These are phyloP conservation scores for Lojkania enalia DNA, from an alignment of 2,329 filamentous ascomycete genomes.

Conservation along the genomic window DNA sequence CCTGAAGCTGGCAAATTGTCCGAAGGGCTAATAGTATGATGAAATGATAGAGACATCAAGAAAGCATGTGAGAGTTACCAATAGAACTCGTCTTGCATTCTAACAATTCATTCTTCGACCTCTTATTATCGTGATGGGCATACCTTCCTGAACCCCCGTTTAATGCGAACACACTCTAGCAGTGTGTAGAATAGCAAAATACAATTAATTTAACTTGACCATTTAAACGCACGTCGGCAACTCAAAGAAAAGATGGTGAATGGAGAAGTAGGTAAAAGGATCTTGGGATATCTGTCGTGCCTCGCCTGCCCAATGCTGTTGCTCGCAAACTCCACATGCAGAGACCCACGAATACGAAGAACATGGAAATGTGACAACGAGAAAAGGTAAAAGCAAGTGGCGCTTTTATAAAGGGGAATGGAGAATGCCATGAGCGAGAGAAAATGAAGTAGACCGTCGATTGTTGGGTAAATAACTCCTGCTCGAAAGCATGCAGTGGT, in stretches of 20 bases:
- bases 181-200: slow-evolving; percentile 7
- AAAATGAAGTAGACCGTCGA: slow-evolving; percentile 9
- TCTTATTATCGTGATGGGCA: no score
- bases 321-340: slow-evolving; percentile 21
- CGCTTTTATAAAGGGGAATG: background rate
- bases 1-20: no score
- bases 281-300: slow-evolving; percentile 21
- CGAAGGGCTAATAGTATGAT: no score
- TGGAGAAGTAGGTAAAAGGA: slow-evolving; percentile 13
- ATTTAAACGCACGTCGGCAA: background rate
- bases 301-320: slow-evolving; percentile 18
- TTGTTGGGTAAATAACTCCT: slow-evolving; percentile 14
- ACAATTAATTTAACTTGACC: slow-evolving; percentile 12
- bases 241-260: background rate
- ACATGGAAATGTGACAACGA: slow-evolving; percentile 5
- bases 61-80: no score
- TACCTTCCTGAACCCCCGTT: no score
- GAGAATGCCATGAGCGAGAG: slow-evolving; percentile 12
- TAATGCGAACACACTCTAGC: no score
- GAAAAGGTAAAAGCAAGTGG: slow-evolving; percentile 6
- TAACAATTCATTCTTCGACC: no score
- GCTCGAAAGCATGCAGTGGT: slow-evolving; percentile 20
- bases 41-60: no score
- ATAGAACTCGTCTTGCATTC: no score
- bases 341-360: slow-evolving; percentile 9